Base-by-base conservation (phyloP, 768 basidiomycete genomes). In the Mycena amicta region DNA sequence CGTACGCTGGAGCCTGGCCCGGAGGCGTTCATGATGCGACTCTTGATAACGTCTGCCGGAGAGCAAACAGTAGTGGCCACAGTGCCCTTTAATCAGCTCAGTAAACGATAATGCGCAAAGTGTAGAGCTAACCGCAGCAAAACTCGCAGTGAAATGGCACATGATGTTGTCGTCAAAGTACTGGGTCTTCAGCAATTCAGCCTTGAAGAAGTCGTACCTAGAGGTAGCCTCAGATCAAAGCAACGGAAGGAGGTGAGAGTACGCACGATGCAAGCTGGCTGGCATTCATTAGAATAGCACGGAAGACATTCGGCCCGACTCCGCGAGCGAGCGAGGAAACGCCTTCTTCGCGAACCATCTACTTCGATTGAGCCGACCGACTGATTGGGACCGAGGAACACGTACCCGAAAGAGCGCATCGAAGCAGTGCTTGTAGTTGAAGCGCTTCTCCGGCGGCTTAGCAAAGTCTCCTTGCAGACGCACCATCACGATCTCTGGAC, bases 201-300 rank as follows among this genome's bases (percentile, higher is more conserved):
- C 80, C 72, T 96, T 96, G 84, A 94, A 93, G 71, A 90, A 93
- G 71, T 96, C 94, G 67, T 96, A 96, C 12, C 89, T 92, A 57
- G 25, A 30, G 26, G 28, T 22, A 47, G 23, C 30, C 41, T 53
- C 31, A 43, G 53, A 51, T 55, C 12, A 27, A 23, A 27, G 47
- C 31, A 50, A 15, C 20, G 23, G 28, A 62, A 40, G 20, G 18
- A 47, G 23, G 31, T 29, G 45, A 18, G 33, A 28, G 28, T 4
- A 78, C 90, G 70, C 70, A 92, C 86, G 92, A 93, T 1, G 92
- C 93, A 25, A 95, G 85, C 71, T 96, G 93, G 75, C 88, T 90
- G 50, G 92, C 91, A 71, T 95, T 95, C 93, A 95, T 95, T 61
- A 95, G 72, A 15, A 94, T 68, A 1, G 93, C 89, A 70, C 93